Evolutionary conservation across 108 stramenopile genomes (phyloP), one percentile per base, ranked within the genome.

Genomic region (Aurantiochytrium sp.): DNA sequence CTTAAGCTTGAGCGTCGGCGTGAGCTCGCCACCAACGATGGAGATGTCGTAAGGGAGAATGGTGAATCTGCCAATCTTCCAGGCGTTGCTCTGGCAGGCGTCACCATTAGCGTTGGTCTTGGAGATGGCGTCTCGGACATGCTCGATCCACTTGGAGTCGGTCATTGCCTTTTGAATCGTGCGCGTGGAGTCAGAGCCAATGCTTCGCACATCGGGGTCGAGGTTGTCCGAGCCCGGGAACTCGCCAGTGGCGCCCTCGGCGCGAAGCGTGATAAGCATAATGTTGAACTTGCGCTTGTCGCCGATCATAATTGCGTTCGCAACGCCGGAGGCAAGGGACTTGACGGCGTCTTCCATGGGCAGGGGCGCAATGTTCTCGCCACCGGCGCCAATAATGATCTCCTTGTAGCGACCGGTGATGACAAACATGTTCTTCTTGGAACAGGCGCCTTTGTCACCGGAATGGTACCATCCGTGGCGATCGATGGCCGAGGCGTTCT

Each of bases 1-100:
- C 94, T 96, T 96, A 76, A 96, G 88, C 90, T 96, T 96, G 72
- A 96, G 59, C 28, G 96, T 96, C 19, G 96, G 95, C 53, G 96
- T 96, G 44, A 96, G 94, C 89, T 95, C 95, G 35, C 96, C 95
- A n/a, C 90, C 93, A 25, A 92, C 69, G 35, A 93, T 95, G 58
- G 88, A 87, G 90, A 96, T 94, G 89, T 94, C 94, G n/a, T 64
- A 72, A 49, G 92, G 89, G 21, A 96, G 60, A 44, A 95, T 14
- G 45, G 60, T 53, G 91, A 92, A 94, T 87, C 95, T 95, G 44
- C 87, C 88, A 21, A 96, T 92, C 55, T 91, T 90, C 91, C 95
- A 95, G 19, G 96, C 96, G 42, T 93, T 93, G 59, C 93, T 94
- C 49, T 83, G 76, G 51, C 76, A 83, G 12, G 88, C 95, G 58